A percentile compares a stretch with the other conserved stretches of the same genome.
phyloP scores from a whole-genome alignment of 257 asterid species.

The Lycium ferocissimum region DNA sequence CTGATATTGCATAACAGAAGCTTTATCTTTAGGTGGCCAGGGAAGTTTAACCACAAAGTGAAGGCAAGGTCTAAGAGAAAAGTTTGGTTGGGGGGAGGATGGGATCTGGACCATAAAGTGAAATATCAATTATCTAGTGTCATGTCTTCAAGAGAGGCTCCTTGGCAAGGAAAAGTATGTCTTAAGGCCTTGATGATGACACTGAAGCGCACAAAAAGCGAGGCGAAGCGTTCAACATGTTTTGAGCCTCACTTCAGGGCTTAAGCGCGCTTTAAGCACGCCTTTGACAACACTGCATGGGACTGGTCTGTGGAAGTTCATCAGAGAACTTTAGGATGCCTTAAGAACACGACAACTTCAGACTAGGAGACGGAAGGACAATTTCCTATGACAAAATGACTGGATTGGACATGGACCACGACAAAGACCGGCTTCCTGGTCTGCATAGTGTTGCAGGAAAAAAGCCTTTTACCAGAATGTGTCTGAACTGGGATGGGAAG shows the following conservation, averaged over 20 bases:
- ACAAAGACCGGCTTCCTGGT: not conserved
- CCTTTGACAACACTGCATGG: not conserved
- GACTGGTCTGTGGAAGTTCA: not conserved
- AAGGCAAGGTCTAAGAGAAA: not conserved
- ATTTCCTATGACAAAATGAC: not conserved
- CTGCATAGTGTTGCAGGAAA: slow-evolving; percentile 21
- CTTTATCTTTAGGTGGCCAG: not conserved
- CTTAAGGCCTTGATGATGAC: no score
- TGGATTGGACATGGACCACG: slow-evolving; percentile 1
- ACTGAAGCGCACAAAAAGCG: no score
- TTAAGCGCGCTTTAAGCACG: no score
- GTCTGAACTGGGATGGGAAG: not conserved
- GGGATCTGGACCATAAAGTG: slow-evolving; percentile 10
- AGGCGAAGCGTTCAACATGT: no score
- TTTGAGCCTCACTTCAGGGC: no score
- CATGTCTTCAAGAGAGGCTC: no score
- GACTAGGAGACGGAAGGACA: not conserved
- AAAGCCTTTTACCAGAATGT: slow-evolving; percentile 17
- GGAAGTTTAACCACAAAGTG: not conserved
- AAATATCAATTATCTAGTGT: no score
- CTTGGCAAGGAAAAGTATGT: no score
- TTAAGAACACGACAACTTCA: slow-evolving; percentile 9
- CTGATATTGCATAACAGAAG: not conserved
- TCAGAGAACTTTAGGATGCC: not conserved
- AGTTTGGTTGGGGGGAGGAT: not conserved